A percentile compares a stretch with the other conserved stretches of the same genome.
These are phyloP conservation scores for Neurospora tetrasperma DNA, from an alignment of 495 filamentous ascomycete species.

Conservation along the genomic window DNA sequence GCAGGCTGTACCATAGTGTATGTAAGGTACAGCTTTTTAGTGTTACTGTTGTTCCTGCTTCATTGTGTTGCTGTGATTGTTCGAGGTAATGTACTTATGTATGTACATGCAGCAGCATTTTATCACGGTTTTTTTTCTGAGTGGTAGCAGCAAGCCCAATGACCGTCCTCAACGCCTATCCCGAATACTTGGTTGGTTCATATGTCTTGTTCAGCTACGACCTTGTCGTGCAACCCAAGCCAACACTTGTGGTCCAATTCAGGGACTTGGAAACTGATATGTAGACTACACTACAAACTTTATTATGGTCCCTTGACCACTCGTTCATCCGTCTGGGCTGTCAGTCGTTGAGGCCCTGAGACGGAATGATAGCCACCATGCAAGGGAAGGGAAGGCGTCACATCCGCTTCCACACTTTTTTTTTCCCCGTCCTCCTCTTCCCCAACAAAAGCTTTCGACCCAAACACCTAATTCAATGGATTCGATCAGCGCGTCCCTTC, in stretches of 20 bases:
- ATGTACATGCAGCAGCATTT: background rate
- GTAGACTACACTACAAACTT: background rate
- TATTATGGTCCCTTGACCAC: background rate
- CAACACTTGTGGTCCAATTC: background rate
- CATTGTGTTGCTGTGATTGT: background rate
- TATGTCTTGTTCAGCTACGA: background rate
- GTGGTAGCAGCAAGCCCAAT: background rate
- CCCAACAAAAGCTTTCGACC: background rate
- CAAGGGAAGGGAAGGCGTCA: background rate
- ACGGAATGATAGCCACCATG: background rate
- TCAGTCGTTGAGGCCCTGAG: background rate
- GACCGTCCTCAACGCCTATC: background rate
- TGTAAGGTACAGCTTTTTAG: background rate
- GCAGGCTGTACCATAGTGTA: background rate
- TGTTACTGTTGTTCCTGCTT: background rate
- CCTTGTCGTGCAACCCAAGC: background rate
- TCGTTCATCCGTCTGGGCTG: too few relatives aligned
- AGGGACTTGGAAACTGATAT: background rate
- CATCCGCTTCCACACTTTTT: background rate
- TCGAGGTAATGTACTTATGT: too few relatives aligned
- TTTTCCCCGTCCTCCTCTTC: background rate
- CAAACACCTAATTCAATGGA: too few relatives aligned
- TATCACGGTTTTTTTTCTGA: background rate
- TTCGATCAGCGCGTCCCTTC: too few relatives aligned
- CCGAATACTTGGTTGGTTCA: background rate